A percentile compares a stretch with the other conserved stretches of the same genome.
Evolutionary conservation across 176 grass and related monocot genomes (phyloP).

Genomic region (Raddia guianensis): DNA sequence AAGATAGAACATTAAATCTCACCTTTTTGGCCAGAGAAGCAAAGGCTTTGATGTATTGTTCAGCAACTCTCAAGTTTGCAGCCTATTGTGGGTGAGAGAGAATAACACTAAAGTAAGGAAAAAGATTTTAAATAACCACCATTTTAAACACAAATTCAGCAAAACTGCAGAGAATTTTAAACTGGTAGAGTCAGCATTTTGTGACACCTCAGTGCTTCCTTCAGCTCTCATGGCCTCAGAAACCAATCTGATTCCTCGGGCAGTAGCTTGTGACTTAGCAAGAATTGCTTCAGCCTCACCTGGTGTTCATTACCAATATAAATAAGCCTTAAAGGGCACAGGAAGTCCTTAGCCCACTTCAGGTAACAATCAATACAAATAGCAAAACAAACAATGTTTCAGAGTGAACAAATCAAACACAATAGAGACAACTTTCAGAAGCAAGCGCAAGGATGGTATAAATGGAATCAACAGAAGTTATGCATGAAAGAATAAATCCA

Average conservation of each 20-base stretch:
- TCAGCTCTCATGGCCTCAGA: constrained; percentile 69
- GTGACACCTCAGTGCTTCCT: constrained; percentile 77
- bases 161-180: neutral
- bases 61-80: constrained; percentile 78
- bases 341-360: neutral
- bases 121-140: neutral
- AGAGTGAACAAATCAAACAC: constrained; percentile 6
- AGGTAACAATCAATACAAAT: neutral
- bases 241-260: constrained; percentile 71
- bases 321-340: constrained; percentile 2
- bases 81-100: constrained; percentile 50
- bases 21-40: constrained; percentile 75
- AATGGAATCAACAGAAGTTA: neutral
- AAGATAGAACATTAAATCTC: constrained; percentile 7
- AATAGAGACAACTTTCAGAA: constrained; percentile 26
- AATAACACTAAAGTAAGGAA: neutral
- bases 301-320: constrained; percentile 42
- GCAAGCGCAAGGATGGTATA: neutral
- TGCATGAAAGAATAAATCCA: constrained; percentile 18
- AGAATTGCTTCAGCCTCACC: constrained; percentile 90
- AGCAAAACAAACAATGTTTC: constrained; percentile 1
- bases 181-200: neutral
- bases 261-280: constrained; percentile 77
- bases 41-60: constrained; percentile 89
- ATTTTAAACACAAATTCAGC: neutral